Base-by-base conservation (phyloP, 495 filamentous ascomycete genomes). In the Hyaloscypha variabilis region DNA sequence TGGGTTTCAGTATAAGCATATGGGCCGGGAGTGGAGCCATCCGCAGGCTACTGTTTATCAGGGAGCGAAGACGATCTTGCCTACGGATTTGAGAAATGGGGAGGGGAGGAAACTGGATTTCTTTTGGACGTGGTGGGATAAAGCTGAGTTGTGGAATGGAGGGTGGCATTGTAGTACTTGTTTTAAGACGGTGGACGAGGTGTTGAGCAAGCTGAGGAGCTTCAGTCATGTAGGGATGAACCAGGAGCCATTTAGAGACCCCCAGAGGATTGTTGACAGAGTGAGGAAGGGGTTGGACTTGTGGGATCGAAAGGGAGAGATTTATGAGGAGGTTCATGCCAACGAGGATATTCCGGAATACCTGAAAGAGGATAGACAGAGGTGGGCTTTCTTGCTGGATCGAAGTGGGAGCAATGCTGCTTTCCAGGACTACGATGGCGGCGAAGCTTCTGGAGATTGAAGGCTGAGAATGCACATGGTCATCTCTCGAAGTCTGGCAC, bases 91-190 rank as follows among this genome's bases (percentile, higher is more conserved):
- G 14, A 74, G 79, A 26, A 78, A 71, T 56, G 71, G 71, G 0
- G 71, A 77, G 2, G 72, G 74, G 21, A 58, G 65, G 3, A 71
- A 46, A 10, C 36, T 64, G 53, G 52, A 28, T 19, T 69, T 8
- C 14, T 76, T 34, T 6, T 21, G 34, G 0, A 53, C 34, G 6
- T 69, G 68, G 68, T 69, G 65, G 64, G 56, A 73, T 14, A 73
- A 73, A 46, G 53, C 31, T 17, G 68, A 71, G 30, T 49, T 73
- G 19, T 75, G 72, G 67, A 75, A 78, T 65, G 77, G 75, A 2
- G 77, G 72, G 2, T 83, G 79, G 79, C 78, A 81, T 72, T 83
- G 80, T 68, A 77, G 74, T 63, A 79, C 69, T 10, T 82, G 79
- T 63, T 78, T 82, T 62, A 65, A 62, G 1, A 78, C 65, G 6